Evolutionary conservation across 306 rosid species (phyloP).

Genomic region (Acacia confusa): DNA sequence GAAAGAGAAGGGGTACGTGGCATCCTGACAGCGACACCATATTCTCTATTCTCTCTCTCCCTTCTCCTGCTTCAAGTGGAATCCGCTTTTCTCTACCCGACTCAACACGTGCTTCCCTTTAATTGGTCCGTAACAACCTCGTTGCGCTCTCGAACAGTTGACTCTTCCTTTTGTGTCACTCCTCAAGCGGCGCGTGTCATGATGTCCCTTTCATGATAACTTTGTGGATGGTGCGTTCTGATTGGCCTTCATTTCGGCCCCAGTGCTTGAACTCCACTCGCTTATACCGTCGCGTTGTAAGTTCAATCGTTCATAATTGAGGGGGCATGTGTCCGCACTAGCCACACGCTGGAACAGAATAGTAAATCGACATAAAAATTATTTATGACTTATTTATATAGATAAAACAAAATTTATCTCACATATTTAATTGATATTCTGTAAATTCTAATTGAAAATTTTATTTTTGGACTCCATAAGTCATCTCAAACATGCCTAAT

Average conservation of each 20-base stretch:
- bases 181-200: not conserved
- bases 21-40: constrained; percentile 44
- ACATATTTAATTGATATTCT: too few species aligned
- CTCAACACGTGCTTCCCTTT: constrained; percentile 39
- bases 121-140: constrained; percentile 36
- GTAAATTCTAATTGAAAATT: too few species aligned
- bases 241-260: not conserved
- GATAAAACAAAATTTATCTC: too few species aligned
- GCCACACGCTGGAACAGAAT: not conserved
- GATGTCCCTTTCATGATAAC: not conserved
- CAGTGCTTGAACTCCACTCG: not conserved
- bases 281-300: not conserved
- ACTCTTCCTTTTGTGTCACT: not conserved
- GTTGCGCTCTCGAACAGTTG: not conserved
- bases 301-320: not conserved
- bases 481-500: too few species aligned
- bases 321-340: not conserved
- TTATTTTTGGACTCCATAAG: too few species aligned
- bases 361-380: too few species aligned
- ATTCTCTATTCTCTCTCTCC: constrained; percentile 27
- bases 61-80: constrained; percentile 27
- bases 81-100: constrained; percentile 24
- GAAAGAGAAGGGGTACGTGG: constrained; percentile 53
- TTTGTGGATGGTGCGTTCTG: not conserved
- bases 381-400: too few species aligned